A percentile compares a stretch with the other conserved stretches of the same genome.
phyloP scores from a whole-genome alignment of 2,329 filamentous ascomycete genomes.

The Trichoderma aggressivum region DNA sequence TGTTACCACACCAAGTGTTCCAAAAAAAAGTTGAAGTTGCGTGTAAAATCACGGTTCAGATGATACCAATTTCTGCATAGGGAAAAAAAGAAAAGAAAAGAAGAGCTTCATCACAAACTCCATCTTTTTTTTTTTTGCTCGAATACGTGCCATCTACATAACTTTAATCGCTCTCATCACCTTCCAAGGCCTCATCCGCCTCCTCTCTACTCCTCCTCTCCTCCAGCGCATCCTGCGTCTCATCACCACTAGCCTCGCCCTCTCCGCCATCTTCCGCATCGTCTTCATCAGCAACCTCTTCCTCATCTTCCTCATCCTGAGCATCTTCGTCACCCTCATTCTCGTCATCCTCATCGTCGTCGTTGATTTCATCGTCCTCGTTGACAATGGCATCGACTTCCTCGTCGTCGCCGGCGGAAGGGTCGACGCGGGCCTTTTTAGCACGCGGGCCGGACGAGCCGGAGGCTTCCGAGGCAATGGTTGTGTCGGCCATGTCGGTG shows the following conservation, averaged over 20 bases:
- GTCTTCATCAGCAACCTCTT: conserved; percentile 45
- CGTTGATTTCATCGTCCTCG: conserved; percentile 37
- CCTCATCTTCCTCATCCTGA: conserved; percentile 41
- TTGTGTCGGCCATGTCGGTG: conserved; percentile 38
- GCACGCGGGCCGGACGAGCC: conserved; percentile 26
- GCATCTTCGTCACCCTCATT: conserved; percentile 34
- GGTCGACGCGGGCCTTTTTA: conserved; percentile 48
- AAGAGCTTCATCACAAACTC: background rate
- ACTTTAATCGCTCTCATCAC: conserved; percentile 55
- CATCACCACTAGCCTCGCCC: conserved; percentile 51
- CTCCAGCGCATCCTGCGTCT: conserved; percentile 52
- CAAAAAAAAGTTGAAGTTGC: too few species aligned
- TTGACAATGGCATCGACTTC: conserved; percentile 33
- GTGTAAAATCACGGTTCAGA: background rate
- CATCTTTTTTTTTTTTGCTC: background rate
- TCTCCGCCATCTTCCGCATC: conserved; percentile 44
- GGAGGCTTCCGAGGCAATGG: conserved; percentile 30
- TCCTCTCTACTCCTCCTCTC: conserved; percentile 44
- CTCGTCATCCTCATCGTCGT: conserved; percentile 29
- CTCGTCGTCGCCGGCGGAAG: conserved; percentile 29
- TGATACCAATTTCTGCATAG: background rate
- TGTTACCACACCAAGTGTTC: too few species aligned
- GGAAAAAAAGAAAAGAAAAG: background rate
- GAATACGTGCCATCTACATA: background rate
- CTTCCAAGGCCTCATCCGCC: conserved; percentile 59